Evolutionary conservation across 306 rosid species (phyloP).

Genomic region (Vigna reflexopilosa): DNA sequence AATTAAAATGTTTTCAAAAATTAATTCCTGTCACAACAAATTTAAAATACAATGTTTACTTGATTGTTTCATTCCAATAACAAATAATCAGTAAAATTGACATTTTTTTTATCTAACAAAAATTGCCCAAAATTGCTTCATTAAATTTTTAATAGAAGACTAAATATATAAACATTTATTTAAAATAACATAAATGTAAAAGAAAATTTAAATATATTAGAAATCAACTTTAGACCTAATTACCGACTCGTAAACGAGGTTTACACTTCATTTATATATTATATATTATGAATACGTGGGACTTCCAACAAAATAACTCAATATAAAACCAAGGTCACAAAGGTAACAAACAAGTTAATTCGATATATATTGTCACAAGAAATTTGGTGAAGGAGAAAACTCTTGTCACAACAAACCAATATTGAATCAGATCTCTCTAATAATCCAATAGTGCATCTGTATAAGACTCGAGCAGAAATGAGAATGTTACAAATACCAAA

Average conservation of each 20-base stretch:
- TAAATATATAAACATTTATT: neutral
- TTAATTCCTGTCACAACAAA: neutral
- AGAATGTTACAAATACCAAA: conserved; percentile 31
- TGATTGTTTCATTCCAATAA: neutral
- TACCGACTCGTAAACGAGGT: no score
- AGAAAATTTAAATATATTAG: neutral
- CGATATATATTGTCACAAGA: neutral
- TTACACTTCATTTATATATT: no score
- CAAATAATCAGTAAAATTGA: neutral
- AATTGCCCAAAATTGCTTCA: neutral
- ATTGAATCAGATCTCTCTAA: conserved; percentile 19
- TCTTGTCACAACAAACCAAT: conserved; percentile 5
- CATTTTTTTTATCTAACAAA: neutral
- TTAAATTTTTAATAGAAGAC: neutral
- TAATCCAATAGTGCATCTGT: conserved; percentile 39
- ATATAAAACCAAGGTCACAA: neutral
- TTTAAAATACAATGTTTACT: neutral
- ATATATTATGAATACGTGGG: no score
- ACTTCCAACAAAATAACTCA: neutral
- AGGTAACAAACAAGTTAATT: conserved; percentile 1
- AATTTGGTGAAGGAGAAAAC: neutral
- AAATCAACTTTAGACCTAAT: no score
- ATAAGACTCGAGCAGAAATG: conserved; percentile 20
- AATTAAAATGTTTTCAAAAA: neutral
- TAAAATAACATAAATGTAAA: neutral